These are phyloP conservation scores for Spiromastix sp. DNA, from an alignment of 2,329 filamentous ascomycete species.

Conservation along the genomic window DNA sequence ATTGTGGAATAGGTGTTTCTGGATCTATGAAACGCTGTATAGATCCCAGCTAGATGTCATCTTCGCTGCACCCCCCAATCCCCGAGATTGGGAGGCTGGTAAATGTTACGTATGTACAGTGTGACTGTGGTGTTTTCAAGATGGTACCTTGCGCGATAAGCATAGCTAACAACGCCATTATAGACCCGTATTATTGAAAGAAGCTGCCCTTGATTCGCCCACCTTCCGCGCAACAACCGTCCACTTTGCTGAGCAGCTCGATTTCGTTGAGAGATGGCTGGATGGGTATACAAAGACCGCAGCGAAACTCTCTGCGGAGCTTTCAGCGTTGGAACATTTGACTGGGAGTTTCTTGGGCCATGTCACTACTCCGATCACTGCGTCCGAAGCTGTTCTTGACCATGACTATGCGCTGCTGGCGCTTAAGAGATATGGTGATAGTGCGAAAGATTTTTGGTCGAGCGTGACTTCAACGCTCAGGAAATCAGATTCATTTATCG, in stretches of 20 bases:
- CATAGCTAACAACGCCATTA: slow-evolving; percentile 4
- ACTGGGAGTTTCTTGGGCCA: slow-evolving; percentile 68
- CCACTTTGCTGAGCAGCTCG: slow-evolving; percentile 86
- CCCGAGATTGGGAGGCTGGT: slow-evolving; percentile 35
- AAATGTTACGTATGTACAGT: slow-evolving; percentile 37
- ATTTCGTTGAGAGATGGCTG: slow-evolving; percentile 86
- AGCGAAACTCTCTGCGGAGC: slow-evolving; percentile 51
- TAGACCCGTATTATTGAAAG: slow-evolving; percentile 76
- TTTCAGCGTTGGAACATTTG: slow-evolving; percentile 65
- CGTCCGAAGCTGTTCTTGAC: slow-evolving; percentile 79
- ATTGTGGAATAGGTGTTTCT: too few species aligned
- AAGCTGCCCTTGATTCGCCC: slow-evolving; percentile 91
- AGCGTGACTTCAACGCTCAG: slow-evolving; percentile 63
- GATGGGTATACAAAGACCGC: slow-evolving; percentile 57
- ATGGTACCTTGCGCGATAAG: too few species aligned
- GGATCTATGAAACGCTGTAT: not conserved
- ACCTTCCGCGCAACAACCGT: slow-evolving; percentile 81
- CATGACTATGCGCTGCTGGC: slow-evolving; percentile 90
- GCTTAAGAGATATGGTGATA: slow-evolving; percentile 74
- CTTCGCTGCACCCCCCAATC: slow-evolving; percentile 25
- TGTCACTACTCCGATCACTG: slow-evolving; percentile 59
- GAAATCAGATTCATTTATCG: slow-evolving; percentile 63
- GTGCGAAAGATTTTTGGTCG: slow-evolving; percentile 78
- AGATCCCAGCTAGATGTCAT: slow-evolving; percentile 23
- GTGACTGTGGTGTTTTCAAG: too few species aligned